Conservation (phyloP, 306 rosid species). For the Trifolium dubium region DNA sequence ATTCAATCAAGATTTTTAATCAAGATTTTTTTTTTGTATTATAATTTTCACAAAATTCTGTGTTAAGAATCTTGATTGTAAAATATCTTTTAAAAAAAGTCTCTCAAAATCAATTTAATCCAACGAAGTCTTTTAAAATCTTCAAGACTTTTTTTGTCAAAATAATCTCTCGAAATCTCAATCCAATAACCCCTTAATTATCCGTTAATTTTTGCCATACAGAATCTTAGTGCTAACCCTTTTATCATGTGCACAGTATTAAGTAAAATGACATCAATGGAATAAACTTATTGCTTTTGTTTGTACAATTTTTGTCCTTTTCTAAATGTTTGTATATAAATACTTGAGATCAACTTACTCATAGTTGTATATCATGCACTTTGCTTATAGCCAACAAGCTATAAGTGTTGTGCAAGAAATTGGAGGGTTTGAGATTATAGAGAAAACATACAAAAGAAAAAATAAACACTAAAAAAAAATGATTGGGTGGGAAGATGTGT, state of each 20-base stretch:
- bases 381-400: conserved; percentile 16
- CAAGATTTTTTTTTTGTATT: too few species aligned
- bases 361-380: conserved; percentile 28
- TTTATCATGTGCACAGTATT: not conserved
- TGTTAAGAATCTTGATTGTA: too few species aligned
- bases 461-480: conserved; percentile 33
- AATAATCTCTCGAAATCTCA: too few species aligned
- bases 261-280: not conserved
- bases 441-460: not conserved
- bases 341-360: conserved; percentile 11
- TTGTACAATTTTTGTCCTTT: conserved; percentile 29
- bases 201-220: too few species aligned
- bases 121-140: too few species aligned
- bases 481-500: conserved; percentile 89
- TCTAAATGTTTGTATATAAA: conserved; percentile 33
- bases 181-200: too few species aligned
- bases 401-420: not conserved
- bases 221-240: too few species aligned
- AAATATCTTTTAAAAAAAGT: too few species aligned
- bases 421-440: not conserved
- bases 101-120: too few species aligned
- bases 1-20: too few species aligned
- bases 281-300: conserved; percentile 6
- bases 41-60: too few species aligned
- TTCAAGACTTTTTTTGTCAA: too few species aligned